These are phyloP conservation scores for Hebeloma cylindrosporum DNA, from an alignment of 768 basidiomycete genomes.

Conservation along the genomic window DNA sequence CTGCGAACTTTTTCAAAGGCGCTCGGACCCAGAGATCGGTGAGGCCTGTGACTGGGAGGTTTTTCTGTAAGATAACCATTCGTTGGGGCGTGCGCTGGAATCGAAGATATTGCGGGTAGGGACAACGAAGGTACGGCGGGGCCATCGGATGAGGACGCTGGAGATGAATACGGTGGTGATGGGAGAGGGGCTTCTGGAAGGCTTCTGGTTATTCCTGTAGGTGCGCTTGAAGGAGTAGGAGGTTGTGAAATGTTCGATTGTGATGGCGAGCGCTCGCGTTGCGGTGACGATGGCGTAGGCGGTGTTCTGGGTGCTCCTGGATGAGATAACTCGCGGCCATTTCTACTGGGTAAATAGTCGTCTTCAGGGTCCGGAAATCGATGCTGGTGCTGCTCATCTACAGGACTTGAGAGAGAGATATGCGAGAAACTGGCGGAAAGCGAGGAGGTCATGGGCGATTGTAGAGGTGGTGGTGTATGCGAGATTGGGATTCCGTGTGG, in stretches of 20 bases:
- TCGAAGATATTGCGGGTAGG: conserved; percentile 16
- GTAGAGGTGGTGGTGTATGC: conserved; percentile 18
- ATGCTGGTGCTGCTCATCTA: conserved; percentile 19
- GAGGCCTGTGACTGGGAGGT: conserved; percentile 37
- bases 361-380: conserved; percentile 11
- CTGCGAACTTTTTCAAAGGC: conserved; percentile 77
- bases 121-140: conserved; percentile 10
- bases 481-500: conserved; percentile 29
- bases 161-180: conserved; percentile 14
- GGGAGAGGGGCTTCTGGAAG: conserved; percentile 11
- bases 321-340: too few species aligned
- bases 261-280: neutral
- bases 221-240: conserved; percentile 14
- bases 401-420: conserved; percentile 34
- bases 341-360: conserved; percentile 5
- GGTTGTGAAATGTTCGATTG: conserved; percentile 4
- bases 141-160: conserved; percentile 8
- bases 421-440: conserved; percentile 39
- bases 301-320: conserved; percentile 2
- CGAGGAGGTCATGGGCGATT: conserved; percentile 26
- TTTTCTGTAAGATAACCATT: conserved; percentile 27
- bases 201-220: conserved; percentile 5
- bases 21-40: conserved; percentile 66
- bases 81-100: conserved; percentile 9
- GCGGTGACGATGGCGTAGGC: conserved; percentile 2